These are phyloP conservation scores for Ceratocystis ficicola DNA, from an alignment of 2,329 filamentous ascomycete genomes.

Conservation along the genomic window DNA sequence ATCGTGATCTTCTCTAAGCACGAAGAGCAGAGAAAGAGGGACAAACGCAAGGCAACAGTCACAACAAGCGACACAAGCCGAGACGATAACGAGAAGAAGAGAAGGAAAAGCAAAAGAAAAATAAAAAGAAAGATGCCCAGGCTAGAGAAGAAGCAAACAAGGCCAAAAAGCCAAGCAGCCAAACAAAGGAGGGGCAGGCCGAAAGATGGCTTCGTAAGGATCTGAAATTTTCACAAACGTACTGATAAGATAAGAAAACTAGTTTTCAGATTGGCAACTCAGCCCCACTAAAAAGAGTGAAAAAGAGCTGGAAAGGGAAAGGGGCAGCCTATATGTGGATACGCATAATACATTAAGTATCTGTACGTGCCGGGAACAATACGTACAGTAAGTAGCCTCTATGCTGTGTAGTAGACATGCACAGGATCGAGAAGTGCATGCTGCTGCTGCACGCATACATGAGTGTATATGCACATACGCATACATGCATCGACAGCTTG, in stretches of 20 bases:
- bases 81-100: conserved; percentile 1
- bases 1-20: conserved; percentile 9
- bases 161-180: neutral
- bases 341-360: neutral
- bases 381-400: neutral
- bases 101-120: conserved; percentile 1
- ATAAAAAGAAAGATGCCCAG: neutral
- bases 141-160: neutral
- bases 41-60: conserved; percentile 1
- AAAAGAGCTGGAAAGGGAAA: neutral
- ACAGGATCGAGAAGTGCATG: neutral
- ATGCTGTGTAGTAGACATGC: neutral
- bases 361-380: too few species aligned
- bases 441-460: neutral
- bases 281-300: neutral
- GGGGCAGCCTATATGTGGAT: neutral
- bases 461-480: neutral
- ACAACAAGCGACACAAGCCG: neutral
- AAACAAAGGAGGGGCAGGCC: conserved; percentile 2
- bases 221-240: conserved; percentile 8
- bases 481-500: neutral
- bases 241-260: conserved; percentile 2
- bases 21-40: neutral
- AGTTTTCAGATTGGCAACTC: neutral
- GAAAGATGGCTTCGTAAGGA: conserved; percentile 3